A percentile compares a stretch with the other conserved stretches of the same genome.
Evolutionary conservation across 2,329 filamentous ascomycete genomes (phyloP).

Genomic region (Diaporthe citri): DNA sequence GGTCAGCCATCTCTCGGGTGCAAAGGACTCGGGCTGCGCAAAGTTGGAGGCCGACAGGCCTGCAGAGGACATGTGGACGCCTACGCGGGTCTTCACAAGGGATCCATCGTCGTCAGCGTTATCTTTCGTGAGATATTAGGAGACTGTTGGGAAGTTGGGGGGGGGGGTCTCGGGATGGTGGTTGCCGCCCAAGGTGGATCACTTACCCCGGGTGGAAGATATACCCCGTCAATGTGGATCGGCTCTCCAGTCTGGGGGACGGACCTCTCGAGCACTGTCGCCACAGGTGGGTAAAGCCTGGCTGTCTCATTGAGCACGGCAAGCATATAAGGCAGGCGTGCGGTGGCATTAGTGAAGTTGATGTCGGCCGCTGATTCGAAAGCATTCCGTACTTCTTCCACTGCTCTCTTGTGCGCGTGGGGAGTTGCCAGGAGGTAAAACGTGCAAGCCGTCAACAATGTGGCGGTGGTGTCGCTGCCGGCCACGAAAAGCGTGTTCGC

Average conservation of each 20-base stretch:
- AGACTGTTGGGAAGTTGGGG: background rate
- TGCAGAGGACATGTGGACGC: conserved; percentile 44
- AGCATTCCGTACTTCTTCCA: conserved; percentile 34
- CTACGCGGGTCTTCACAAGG: conserved; percentile 51
- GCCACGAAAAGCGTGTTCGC: conserved; percentile 38
- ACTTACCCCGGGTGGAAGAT: background rate
- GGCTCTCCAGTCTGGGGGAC: conserved; percentile 32
- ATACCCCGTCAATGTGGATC: background rate
- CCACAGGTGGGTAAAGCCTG: conserved; percentile 41
- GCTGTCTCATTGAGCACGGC: conserved; percentile 39
- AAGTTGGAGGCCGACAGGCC: conserved; percentile 47
- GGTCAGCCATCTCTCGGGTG: conserved; percentile 50
- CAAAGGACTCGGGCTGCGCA: conserved; percentile 45
- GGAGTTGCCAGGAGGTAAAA: conserved; percentile 39
- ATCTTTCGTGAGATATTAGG: background rate
- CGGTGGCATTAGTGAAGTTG: conserved; percentile 39
- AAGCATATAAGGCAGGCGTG: conserved; percentile 33
- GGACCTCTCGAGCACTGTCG: conserved; percentile 25
- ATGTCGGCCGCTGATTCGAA: conserved; percentile 21
- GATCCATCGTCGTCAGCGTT: conserved; percentile 41
- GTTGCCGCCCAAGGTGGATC: background rate
- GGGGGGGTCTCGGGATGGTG: no score
- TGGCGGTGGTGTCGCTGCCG: conserved; percentile 40
- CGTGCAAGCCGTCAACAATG: conserved; percentile 35
- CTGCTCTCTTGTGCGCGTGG: conserved; percentile 17